Percentiles rank a stretch among this genome's conserved stretches.
Conservation (phyloP, 805 yeast genomes). For the Monosporozyma aerobia region DNA sequence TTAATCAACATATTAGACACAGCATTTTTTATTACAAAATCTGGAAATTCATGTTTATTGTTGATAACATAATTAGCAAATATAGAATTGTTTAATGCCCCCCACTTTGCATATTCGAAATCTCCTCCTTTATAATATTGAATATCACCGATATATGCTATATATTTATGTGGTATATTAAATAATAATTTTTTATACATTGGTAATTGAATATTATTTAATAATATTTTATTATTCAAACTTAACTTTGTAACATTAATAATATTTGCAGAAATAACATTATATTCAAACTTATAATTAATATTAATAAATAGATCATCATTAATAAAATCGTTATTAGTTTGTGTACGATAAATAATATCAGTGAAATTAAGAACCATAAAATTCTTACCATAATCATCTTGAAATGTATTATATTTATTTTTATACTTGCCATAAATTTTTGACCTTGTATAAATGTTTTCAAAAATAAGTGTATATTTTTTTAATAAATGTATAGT, state of each 20-base stretch:
- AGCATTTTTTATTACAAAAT: background rate
- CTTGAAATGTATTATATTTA: too few relatives aligned
- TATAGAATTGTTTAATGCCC: constrained; percentile 1
- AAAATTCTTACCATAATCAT: too few relatives aligned
- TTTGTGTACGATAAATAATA: background rate
- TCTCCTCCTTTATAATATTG: background rate
- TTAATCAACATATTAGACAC: constrained; percentile 12
- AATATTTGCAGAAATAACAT: background rate
- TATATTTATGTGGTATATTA: background rate
- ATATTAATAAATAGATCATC: background rate
- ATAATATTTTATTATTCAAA: background rate
- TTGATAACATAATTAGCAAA: constrained; percentile 2
- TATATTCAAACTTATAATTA: background rate
- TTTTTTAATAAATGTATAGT: too few relatives aligned
- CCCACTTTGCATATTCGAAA: constrained; percentile 2
- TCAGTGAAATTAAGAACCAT: background rate
- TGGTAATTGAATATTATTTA: background rate
- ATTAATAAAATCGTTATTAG: too few relatives aligned
- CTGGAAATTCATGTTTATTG: background rate
- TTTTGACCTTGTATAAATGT: too few relatives aligned
- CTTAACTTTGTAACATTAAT: background rate
- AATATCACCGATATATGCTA: constrained; percentile 4
- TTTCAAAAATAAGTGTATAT: too few relatives aligned
- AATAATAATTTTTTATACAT: background rate
- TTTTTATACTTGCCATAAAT: too few relatives aligned